Evolutionary conservation across 2,329 filamentous ascomycete genomes (phyloP).

Genomic region (Botrytis sinoallii): DNA sequence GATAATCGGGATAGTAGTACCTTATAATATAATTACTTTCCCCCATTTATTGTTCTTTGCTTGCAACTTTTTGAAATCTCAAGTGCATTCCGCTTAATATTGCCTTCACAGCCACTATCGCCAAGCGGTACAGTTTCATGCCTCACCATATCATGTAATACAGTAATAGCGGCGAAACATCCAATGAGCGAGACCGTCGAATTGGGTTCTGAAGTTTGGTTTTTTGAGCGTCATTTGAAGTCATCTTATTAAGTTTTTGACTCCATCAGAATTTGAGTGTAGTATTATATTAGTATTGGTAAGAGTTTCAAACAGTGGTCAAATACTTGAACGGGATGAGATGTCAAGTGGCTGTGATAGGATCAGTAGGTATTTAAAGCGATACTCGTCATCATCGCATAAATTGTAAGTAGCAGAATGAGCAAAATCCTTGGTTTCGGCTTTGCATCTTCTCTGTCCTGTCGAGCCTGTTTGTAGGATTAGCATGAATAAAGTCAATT

Average conservation of each 20-base stretch:
- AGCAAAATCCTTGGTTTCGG: too few relatives aligned
- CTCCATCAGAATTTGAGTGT: neutral
- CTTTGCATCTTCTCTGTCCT: too few relatives aligned
- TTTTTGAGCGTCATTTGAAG: neutral
- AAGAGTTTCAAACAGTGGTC: too few relatives aligned
- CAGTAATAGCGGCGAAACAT: too few relatives aligned
- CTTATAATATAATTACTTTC: neutral
- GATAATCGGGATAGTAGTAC: neutral
- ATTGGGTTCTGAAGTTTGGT: neutral
- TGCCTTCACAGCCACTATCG: neutral
- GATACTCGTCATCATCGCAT: too few relatives aligned
- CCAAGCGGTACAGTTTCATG: neutral
- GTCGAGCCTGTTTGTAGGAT: too few relatives aligned
- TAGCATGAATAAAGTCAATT: too few relatives aligned
- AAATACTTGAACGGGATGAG: too few relatives aligned
- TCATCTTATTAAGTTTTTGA: neutral
- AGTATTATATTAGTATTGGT: accelerated
- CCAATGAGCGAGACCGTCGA: accelerated
- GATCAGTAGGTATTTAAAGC: too few relatives aligned
- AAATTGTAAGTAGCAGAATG: too few relatives aligned
- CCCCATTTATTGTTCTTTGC: neutral
- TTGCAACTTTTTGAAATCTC: neutral
- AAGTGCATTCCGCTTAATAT: neutral
- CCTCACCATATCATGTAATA: too few relatives aligned
- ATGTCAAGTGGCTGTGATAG: too few relatives aligned